Conservation (phyloP, 257 asterid genomes). For the Solanum appendiculatum region DNA sequence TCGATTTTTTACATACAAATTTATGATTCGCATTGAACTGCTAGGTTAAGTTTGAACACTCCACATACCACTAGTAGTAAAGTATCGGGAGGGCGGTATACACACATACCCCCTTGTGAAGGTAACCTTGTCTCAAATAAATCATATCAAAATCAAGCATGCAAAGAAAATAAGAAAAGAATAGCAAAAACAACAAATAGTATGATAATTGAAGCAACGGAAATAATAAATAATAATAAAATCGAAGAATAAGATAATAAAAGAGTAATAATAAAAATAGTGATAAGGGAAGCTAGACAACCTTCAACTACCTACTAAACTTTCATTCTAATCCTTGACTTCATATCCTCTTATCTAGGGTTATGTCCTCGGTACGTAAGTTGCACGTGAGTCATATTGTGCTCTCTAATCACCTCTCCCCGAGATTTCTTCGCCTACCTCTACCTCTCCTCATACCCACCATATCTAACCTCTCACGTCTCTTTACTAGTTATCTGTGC, state of each 20-base stretch:
- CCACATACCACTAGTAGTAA: no score
- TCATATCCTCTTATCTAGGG: background rate
- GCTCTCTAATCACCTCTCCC: accelerated
- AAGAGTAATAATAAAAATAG: background rate
- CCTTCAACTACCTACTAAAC: background rate
- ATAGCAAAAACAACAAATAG: background rate
- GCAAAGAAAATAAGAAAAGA: background rate
- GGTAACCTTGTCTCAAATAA: background rate
- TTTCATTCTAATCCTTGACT: background rate
- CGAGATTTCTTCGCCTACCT: background rate
- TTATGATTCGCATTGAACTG: no score
- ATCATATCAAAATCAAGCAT: background rate
- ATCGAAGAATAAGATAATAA: background rate
- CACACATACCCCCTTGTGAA: background rate
- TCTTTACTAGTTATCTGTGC: no score
- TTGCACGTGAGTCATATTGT: background rate
- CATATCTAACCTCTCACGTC: background rate
- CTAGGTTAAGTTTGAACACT: no score
- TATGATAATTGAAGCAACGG: background rate
- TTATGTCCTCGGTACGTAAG: no score
- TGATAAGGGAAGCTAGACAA: background rate
- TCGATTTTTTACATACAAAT: no score
- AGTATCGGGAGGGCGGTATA: background rate
- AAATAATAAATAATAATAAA: background rate
- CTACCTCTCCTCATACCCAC: background rate